These are phyloP conservation scores for Vigna radiata DNA, from an alignment of 306 rosid genomes.

Conservation along the genomic window DNA sequence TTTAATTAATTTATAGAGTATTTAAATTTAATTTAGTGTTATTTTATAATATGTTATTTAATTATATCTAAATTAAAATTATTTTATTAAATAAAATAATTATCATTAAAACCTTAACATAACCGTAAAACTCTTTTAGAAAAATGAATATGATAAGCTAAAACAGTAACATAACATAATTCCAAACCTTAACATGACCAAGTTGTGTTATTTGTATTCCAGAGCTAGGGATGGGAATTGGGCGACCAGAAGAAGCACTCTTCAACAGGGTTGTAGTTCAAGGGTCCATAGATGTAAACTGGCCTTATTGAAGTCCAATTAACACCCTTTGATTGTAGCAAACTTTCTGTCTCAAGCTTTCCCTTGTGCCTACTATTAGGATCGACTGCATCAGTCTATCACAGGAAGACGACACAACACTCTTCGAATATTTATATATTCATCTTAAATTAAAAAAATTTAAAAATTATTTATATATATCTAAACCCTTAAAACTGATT, in stretches of 20 bases:
- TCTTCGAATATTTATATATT: too few relatives aligned
- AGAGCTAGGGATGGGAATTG: constrained; percentile 87
- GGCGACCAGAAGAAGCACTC: constrained; percentile 99
- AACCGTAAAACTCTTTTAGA: background rate
- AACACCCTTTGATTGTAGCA: constrained; percentile 73
- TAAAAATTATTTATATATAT: too few relatives aligned
- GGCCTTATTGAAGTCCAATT: constrained; percentile 98
- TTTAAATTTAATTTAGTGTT: too few relatives aligned
- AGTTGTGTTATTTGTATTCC: constrained; percentile 92
- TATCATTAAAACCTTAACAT: too few relatives aligned
- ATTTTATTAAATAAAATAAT: too few relatives aligned
- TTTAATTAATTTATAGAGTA: too few relatives aligned
- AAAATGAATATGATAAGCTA: constrained; percentile 4
- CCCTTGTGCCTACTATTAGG: constrained; percentile 99
- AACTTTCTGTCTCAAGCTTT: constrained; percentile 95
- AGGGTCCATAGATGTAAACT: constrained; percentile 93
- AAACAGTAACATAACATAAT: constrained; percentile 1
- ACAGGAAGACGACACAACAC: too few relatives aligned
- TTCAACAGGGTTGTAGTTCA: constrained; percentile 97
- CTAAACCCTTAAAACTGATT: too few relatives aligned
- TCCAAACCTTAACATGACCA: constrained; percentile 92
- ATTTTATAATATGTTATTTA: too few relatives aligned
- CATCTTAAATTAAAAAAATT: too few relatives aligned
- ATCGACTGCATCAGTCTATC: constrained; percentile 86
- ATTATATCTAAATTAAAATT: too few relatives aligned